A percentile compares a stretch with the other conserved stretches of the same genome.
Conservation (phyloP, 345 rosid genomes). For the Euphorbia tirucalli region DNA sequence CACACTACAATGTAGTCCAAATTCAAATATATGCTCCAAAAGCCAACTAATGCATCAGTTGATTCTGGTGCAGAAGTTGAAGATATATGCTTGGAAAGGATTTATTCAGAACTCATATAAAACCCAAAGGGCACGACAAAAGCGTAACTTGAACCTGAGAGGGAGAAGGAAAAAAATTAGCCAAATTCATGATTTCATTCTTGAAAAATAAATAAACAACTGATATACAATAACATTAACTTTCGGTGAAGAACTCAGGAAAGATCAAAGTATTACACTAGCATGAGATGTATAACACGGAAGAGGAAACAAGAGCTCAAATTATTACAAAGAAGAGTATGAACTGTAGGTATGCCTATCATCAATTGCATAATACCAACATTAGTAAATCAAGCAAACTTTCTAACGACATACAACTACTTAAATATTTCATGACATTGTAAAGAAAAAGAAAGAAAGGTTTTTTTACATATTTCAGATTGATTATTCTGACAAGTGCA, state of each 20-base stretch:
- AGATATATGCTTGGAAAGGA: not conserved
- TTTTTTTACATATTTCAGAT: not conserved
- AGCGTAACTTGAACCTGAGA: conserved; percentile 4
- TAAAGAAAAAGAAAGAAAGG: not conserved
- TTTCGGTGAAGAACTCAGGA: too few species aligned
- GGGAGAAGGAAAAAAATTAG: not conserved
- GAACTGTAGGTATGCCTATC: too few species aligned
- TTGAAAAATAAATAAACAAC: not conserved
- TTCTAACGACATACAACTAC: not conserved
- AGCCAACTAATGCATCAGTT: not conserved
- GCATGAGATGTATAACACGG: not conserved
- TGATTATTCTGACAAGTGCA: not conserved
- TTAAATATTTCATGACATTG: not conserved
- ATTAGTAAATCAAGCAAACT: not conserved
- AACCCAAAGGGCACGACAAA: not conserved
- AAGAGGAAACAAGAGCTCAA: not conserved
- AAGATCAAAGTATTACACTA: not conserved
- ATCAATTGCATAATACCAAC: too few species aligned
- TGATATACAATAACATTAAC: not conserved
- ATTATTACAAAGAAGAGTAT: not conserved
- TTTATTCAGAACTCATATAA: conserved; percentile 1
- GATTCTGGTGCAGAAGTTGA: conserved; percentile 1
- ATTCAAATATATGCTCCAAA: not conserved
- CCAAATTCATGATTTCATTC: not conserved
- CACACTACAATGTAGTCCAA: not conserved